Conservation (phyloP, 345 rosid species). For the Acer saccharum region DNA sequence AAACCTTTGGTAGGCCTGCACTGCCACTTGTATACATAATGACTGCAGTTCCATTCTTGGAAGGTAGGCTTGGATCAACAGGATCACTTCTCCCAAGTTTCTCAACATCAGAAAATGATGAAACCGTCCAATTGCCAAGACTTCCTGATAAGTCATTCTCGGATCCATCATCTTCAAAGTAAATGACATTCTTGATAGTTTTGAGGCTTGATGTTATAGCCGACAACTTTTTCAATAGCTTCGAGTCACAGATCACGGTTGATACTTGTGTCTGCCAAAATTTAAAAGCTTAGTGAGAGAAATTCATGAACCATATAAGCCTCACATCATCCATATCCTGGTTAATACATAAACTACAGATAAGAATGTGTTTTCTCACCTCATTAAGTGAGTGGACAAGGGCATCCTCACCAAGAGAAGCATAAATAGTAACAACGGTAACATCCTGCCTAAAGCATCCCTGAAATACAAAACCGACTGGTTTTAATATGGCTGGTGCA, state of each 20-base stretch:
- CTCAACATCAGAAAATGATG: slow-evolving; percentile 79
- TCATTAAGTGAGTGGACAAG: slow-evolving; percentile 79
- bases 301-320: neutral
- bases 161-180: slow-evolving; percentile 62
- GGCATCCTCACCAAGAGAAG: slow-evolving; percentile 93
- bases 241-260: slow-evolving; percentile 78
- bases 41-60: slow-evolving; percentile 70
- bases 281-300: slow-evolving; percentile 20
- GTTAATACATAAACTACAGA: slow-evolving; percentile 15
- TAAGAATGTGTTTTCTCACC: slow-evolving; percentile 41
- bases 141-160: slow-evolving; percentile 35
- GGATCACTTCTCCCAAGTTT: slow-evolving; percentile 59
- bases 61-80: slow-evolving; percentile 60
- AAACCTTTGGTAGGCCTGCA: slow-evolving; percentile 91
- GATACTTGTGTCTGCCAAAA: slow-evolving; percentile 76
- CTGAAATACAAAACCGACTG: slow-evolving; percentile 40
- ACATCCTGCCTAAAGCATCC: slow-evolving; percentile 82
- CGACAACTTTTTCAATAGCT: slow-evolving; percentile 68
- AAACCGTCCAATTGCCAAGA: slow-evolving; percentile 49
- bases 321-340: neutral
- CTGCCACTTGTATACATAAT: slow-evolving; percentile 98
- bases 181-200: slow-evolving; percentile 65
- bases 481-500: neutral
- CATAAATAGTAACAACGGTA: slow-evolving; percentile 85
- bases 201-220: slow-evolving; percentile 55